Base-by-base conservation (phyloP, 2,329 filamentous ascomycete species). In the Aspergillus sp. region DNA sequence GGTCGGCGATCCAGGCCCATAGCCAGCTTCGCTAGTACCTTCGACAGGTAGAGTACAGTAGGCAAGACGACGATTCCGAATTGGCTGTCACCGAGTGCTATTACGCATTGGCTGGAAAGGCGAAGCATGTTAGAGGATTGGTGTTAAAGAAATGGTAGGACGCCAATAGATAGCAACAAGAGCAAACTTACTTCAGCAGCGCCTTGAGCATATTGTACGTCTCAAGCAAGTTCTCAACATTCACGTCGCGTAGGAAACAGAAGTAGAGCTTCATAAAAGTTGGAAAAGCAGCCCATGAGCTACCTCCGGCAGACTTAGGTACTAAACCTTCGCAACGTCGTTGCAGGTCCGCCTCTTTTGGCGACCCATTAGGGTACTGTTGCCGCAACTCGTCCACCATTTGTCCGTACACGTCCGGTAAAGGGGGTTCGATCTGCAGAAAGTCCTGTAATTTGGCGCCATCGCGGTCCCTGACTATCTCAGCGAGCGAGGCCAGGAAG, bases 191-290 rank as follows among this genome's bases (percentile, higher is more conserved):
- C 90, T 91, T 91, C 53, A 93, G 84, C 30, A 97, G 79, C 0
- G 85, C 85, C 65, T 87, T 91, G 58, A 97, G 84, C 69, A 90
- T 77, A 60, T 91, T 85, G 72, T 96, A 92, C 4, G 93, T 90
- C 59, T 86, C 84, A 30, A 94, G 79, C 46, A 95, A 79, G 71
- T 96, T 89, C 13, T 88, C 85, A 54, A 91, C 88, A 69, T 96
- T 84, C 34, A 94, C 88, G 71, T 96, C 91, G 59, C 93, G 83
- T 81, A 94, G 87, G 69, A 93, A 96, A 49, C 85, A 81, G 66
- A 97, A 82, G 71, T 96, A 97, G 54, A 92, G 87, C 69, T 87
- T 90, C 75, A 96, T 86, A 72, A 97, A 96, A 2, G 87, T 84
- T 54, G 90, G 82, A 73, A 97, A 92, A 1, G 90, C 87, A 0